A percentile compares a stretch with the other conserved stretches of the same genome.
These are phyloP conservation scores for Penicillium sp. DNA, from an alignment of 2,329 filamentous ascomycete species.

Conservation along the genomic window DNA sequence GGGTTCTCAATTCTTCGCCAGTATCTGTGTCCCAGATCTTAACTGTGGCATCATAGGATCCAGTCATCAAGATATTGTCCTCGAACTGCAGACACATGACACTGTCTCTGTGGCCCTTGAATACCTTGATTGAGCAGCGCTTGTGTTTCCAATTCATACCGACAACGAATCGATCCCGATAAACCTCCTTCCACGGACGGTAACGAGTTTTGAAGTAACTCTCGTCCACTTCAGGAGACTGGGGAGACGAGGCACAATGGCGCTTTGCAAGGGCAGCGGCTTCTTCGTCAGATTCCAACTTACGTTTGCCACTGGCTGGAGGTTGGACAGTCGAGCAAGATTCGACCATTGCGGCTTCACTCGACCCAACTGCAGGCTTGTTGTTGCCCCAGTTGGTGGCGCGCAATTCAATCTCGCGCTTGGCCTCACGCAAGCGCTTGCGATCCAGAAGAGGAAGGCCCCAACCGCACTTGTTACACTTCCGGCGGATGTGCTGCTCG, in stretches of 20 bases:
- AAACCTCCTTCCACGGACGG: constrained; percentile 91
- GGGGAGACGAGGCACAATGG: constrained; percentile 23
- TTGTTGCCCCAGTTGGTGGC: constrained; percentile 52
- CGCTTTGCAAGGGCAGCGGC: constrained; percentile 25
- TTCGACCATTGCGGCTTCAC: constrained; percentile 12
- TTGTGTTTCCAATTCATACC: constrained; percentile 97
- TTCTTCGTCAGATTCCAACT: constrained; percentile 23
- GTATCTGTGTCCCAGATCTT: constrained; percentile 95
- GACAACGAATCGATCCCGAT: constrained; percentile 88
- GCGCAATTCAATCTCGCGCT: constrained; percentile 68
- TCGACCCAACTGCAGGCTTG: constrained; percentile 40
- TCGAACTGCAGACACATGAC: constrained; percentile 73
- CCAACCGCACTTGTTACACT: constrained; percentile 93
- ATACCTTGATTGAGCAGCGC: constrained; percentile 70
- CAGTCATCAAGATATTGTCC: constrained; percentile 82
- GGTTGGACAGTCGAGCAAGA: constrained; percentile 15
- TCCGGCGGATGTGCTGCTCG: constrained; percentile 87
- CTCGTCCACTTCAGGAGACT: constrained; percentile 30
- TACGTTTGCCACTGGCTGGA: constrained; percentile 20
- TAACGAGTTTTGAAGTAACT: constrained; percentile 45
- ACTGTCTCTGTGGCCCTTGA: constrained; percentile 81
- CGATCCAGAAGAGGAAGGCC: constrained; percentile 81
- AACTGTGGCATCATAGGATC: constrained; percentile 88
- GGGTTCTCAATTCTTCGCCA: constrained; percentile 73
- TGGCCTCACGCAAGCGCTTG: constrained; percentile 77